Evolutionary conservation across 1,139 yeast species (phyloP), one percentile per base, ranked within the genome.

Genomic region (Sugiyamaella castrensis): DNA sequence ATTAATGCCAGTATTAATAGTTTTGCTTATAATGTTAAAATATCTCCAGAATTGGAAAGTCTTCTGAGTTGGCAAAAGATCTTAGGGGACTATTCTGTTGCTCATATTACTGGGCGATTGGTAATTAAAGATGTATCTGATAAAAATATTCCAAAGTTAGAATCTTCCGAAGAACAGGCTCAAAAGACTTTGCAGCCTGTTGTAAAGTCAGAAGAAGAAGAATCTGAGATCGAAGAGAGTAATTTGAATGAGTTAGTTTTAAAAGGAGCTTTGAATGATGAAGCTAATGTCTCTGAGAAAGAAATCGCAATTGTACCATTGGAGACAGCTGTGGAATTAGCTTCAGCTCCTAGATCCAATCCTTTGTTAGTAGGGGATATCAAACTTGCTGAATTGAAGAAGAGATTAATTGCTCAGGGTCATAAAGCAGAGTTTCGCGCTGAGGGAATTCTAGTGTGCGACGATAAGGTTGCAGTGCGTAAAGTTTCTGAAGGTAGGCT

Each of bases 371-470:
- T 92, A 54, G 99, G 99, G 43, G 96, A 91, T 62, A 81, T 94
- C 46, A 76, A 87, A 54, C 72, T 92, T 33, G 87, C 95, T 0
- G 96, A 89, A 58, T 72, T 92, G 50, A 84, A 87, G 60, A 80
- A 81, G 59, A 77, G 76, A 52, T 71, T 91, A 43, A 68, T 76
- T 28, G 72, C 74, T 15, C 69, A 71, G 46, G 85, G 87, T 48
- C 79, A 85, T 59, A 73, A 74, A 49, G 96, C 96, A 0, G 97
- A 91, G 61, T 88, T 92, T 65, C 82, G 86, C 63, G 94, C 97
- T 49, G 97, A 89, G 64, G 98, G 98, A 64, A 82, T 91, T 0
- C 71, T 92, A 46, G 95, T 91, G 8, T 86, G 95, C 35, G 91
- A 91, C 61, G 87, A 85, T 52, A 72, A 72, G 48, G 78, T 92